Conservation (phyloP, 2,329 filamentous ascomycete genomes). For the Claviceps purpurea region DNA sequence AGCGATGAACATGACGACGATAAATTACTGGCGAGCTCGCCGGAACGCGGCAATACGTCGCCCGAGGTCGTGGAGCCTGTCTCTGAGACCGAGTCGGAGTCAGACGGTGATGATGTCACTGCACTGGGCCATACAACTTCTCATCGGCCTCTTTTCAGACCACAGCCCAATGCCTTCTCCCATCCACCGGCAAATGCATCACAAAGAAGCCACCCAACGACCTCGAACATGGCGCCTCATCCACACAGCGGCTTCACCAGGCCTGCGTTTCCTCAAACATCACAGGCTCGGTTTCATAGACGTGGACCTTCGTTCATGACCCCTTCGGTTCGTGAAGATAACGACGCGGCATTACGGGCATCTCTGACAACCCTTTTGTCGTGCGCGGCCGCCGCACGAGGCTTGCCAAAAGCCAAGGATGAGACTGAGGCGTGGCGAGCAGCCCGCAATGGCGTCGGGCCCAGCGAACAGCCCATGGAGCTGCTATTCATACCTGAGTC, state of each 20-base stretch:
- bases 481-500: constrained; percentile 47
- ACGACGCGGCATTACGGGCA: constrained; percentile 83
- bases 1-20: constrained; percentile 65
- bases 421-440: constrained; percentile 24
- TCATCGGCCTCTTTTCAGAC: constrained; percentile 52
- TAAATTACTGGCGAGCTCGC: constrained; percentile 44
- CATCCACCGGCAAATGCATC: constrained; percentile 52
- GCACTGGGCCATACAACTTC: constrained; percentile 54
- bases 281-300: constrained; percentile 32
- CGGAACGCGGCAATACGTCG: constrained; percentile 32
- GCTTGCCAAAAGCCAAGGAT: constrained; percentile 53
- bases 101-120: constrained; percentile 64
- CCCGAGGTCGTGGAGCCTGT: constrained; percentile 28
- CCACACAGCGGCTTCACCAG: constrained; percentile 37
- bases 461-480: constrained; percentile 41
- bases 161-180: constrained; percentile 84
- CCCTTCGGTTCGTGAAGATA: constrained; percentile 67
- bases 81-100: constrained; percentile 34
- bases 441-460: constrained; percentile 26
- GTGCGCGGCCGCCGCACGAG: constrained; percentile 82
- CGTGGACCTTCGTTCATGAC: constrained; percentile 51
- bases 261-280: constrained; percentile 34
- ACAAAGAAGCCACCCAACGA: constrained; percentile 36
- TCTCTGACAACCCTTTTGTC: constrained; percentile 91
- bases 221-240: constrained; percentile 34